A percentile compares a stretch with the other conserved stretches of the same genome.
phyloP scores from a whole-genome alignment of 2,329 filamentous ascomycete genomes.

The Penicillium sp. region DNA sequence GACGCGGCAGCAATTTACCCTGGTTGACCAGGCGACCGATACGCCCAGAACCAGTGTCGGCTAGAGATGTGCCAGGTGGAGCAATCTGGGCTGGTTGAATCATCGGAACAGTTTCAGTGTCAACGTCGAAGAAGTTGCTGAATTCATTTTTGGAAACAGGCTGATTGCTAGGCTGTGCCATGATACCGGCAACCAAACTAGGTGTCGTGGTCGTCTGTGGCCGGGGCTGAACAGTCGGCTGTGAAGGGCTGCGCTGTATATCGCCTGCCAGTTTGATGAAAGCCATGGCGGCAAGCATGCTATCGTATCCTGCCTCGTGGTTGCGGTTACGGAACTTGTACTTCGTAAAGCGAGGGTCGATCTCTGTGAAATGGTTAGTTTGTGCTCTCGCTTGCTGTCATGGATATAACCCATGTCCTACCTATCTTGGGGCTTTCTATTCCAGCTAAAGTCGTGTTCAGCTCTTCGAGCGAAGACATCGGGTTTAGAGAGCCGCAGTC shows the following conservation, averaged over 20 bases:
- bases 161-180: background rate
- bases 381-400: background rate
- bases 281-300: slow-evolving; percentile 58
- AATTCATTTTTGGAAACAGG: background rate
- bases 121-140: slow-evolving; percentile 3
- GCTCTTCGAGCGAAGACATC: slow-evolving; percentile 34
- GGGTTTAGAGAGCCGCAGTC: slow-evolving; percentile 53
- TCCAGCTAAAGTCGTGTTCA: slow-evolving; percentile 26
- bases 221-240: background rate
- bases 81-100: background rate
- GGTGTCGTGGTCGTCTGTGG: background rate
- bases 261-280: slow-evolving; percentile 57
- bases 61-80: background rate
- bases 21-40: slow-evolving; percentile 27
- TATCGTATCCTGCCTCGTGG: slow-evolving; percentile 65
- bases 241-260: slow-evolving; percentile 31
- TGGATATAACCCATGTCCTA: slow-evolving; percentile 15
- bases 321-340: slow-evolving; percentile 26
- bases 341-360: slow-evolving; percentile 33
- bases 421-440: slow-evolving; percentile 32
- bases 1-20: slow-evolving; percentile 52
- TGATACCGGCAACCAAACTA: background rate
- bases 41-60: slow-evolving; percentile 6
- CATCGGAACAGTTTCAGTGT: background rate
- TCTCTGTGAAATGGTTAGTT: slow-evolving; percentile 27